Conservation (phyloP, 139 green algal species). For the Ulvella scutata region DNA sequence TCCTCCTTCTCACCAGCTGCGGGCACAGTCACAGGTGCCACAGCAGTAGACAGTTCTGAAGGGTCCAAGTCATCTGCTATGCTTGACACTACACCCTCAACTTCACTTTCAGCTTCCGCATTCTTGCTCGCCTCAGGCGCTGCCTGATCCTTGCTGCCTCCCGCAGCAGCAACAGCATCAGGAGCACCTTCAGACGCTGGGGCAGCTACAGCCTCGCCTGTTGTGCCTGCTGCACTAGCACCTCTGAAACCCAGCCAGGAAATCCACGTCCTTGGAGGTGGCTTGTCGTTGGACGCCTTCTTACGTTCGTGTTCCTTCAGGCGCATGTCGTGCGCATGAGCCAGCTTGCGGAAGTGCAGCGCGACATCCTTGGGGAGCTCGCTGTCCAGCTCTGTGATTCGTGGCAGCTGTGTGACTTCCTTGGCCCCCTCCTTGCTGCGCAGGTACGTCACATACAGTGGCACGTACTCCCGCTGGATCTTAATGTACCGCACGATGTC, state of each 20-base stretch:
- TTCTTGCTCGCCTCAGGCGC: too few species aligned
- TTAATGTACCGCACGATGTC: conserved; percentile 14
- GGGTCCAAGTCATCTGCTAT: too few species aligned
- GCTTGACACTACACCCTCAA: too few species aligned
- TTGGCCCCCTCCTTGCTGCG: too few species aligned
- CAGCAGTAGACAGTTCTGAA: too few species aligned
- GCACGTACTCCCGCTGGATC: conserved; percentile 51
- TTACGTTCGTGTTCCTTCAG: neutral
- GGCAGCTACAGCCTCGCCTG: too few species aligned
- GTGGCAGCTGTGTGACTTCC: neutral
- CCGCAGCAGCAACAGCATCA: too few species aligned
- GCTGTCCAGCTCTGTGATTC: conserved; percentile 40
- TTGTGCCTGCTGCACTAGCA: neutral
- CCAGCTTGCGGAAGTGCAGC: conserved; percentile 38
- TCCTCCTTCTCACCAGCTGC: neutral
- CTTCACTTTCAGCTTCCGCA: too few species aligned
- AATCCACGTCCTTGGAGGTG: neutral
- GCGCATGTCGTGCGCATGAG: neutral
- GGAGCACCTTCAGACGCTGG: too few species aligned
- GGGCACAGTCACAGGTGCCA: neutral
- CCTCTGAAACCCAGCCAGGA: neutral
- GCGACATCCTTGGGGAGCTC: conserved; percentile 56
- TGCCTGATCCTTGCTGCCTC: too few species aligned
- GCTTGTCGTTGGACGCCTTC: neutral
- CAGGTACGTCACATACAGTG: conserved; percentile 37